Evolutionary conservation across 1,139 yeast genomes (phyloP).

Genomic region (Kodamaea alishanica): DNA sequence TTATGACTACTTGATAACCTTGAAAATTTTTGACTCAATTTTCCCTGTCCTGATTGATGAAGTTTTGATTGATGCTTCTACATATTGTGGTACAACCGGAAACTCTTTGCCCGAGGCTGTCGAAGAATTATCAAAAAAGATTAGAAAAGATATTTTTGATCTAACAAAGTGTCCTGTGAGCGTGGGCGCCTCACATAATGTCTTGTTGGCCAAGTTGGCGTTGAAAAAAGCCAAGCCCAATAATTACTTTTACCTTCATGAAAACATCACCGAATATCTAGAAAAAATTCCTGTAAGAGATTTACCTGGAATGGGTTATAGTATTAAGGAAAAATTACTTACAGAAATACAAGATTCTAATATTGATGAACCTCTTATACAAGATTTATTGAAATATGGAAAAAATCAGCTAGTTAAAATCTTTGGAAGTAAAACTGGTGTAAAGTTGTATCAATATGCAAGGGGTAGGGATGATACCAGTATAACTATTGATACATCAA

Average conservation of each 20-base stretch:
- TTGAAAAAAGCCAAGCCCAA: slow-evolving; percentile 75
- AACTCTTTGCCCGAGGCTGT: slow-evolving; percentile 16
- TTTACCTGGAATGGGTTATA: slow-evolving; percentile 84
- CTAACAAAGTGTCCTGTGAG: slow-evolving; percentile 68
- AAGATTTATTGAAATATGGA: slow-evolving; percentile 36
- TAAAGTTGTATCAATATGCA: slow-evolving; percentile 54
- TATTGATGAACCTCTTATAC: slow-evolving; percentile 16
- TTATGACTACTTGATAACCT: slow-evolving; percentile 50
- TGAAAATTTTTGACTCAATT: slow-evolving; percentile 52
- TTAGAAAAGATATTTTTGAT: slow-evolving; percentile 44
- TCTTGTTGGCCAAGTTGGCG: slow-evolving; percentile 77
- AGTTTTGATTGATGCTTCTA: slow-evolving; percentile 68
- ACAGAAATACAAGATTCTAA: slow-evolving; percentile 14
- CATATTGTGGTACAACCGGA: slow-evolving; percentile 20
- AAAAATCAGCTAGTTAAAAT: slow-evolving; percentile 35
- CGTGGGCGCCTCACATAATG: slow-evolving; percentile 70
- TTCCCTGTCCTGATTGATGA: slow-evolving; percentile 92
- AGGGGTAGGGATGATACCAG: slow-evolving; percentile 66
- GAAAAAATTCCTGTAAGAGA: slow-evolving; percentile 44
- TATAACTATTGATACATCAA: slow-evolving; percentile 46
- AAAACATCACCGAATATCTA: slow-evolving; percentile 36
- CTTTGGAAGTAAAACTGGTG: slow-evolving; percentile 71
- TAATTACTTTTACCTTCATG: slow-evolving; percentile 46
- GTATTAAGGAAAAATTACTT: slow-evolving; percentile 44
- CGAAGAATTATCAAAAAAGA: slow-evolving; percentile 26